Base-by-base conservation (phyloP, 139 green algal species). In the Coccomyxa sp. region DNA sequence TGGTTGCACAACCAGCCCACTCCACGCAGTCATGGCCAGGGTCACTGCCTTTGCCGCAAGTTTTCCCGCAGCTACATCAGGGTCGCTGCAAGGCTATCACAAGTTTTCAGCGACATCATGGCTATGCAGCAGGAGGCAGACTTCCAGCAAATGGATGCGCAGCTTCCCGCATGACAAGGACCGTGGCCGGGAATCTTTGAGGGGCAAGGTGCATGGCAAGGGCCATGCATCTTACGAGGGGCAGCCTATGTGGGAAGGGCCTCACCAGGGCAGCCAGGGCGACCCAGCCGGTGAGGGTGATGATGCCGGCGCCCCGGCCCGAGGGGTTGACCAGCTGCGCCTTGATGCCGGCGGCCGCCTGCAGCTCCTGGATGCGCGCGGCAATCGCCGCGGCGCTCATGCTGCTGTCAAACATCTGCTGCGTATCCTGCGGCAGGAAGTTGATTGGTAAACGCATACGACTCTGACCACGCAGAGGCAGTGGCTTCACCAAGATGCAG, bases 211-310 rank as follows among this genome's bases (percentile, higher is more conserved):
- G n/a, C n/a, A n/a, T n/a, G n/a, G n/a, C n/a, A n/a, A n/a, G n/a
- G n/a, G n/a, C n/a, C n/a, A n/a, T n/a, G n/a, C n/a, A n/a, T 33
- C 55, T 55, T 33, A 74, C n/a, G 16, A 79, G 35, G 22, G 54
- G 29, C n/a, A n/a, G n/a, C n/a, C n/a, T n/a, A n/a, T n/a, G n/a
- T n/a, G n/a, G n/a, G n/a, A n/a, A n/a, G n/a, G n/a, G n/a, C n/a
- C n/a, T n/a, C 38, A 40, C 58, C 1, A 83, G 24, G 8, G 79
- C 79, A 10, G 68, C 73, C 64, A 83, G 41, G 3, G 79, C 79
- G 16, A 78, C 64, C 79, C 79, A 83, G 38, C 79, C 93, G 12
- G 89, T 94, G 2, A 96, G 82, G 33, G 88, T 93, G 55, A 95
- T 77, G 39, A 77, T 73, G 29, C n/a, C 54, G 69, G 79, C 18